A percentile compares a stretch with the other conserved stretches of the same genome.
These are phyloP conservation scores for Usnea hakonensis DNA, from an alignment of 495 filamentous ascomycete genomes.

Conservation along the genomic window DNA sequence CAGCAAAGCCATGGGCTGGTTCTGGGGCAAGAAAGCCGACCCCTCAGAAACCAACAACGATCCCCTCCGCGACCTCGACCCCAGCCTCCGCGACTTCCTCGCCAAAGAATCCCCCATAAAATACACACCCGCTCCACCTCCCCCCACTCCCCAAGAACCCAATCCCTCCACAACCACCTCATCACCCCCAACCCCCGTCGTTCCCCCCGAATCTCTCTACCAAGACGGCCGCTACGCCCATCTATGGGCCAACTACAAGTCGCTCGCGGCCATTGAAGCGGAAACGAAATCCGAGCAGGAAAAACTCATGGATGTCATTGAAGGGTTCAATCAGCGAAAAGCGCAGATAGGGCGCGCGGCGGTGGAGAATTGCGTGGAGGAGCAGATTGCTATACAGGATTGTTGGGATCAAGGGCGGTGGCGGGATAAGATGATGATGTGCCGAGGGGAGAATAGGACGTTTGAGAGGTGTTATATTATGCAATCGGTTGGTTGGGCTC, in stretches of 20 bases:
- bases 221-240: conserved; percentile 87
- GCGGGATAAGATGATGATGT: conserved; percentile 57
- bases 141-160: conserved; percentile 23
- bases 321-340: conserved; percentile 75
- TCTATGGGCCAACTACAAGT: conserved; percentile 82
- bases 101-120: conserved; percentile 72
- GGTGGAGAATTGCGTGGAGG: conserved; percentile 85
- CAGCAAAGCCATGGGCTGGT: conserved; percentile 58
- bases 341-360: conserved; percentile 70
- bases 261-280: conserved; percentile 54
- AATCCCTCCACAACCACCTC: conserved; percentile 14
- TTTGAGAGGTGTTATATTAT: conserved; percentile 77
- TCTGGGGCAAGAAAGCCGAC: conserved; percentile 42
- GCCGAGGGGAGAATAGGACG: conserved; percentile 56
- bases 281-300: conserved; percentile 62
- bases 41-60: conserved; percentile 45
- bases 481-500: conserved; percentile 61
- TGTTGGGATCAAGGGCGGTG: conserved; percentile 66
- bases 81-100: conserved; percentile 76
- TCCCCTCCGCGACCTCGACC: conserved; percentile 75
- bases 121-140: conserved; percentile 46
- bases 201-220: conserved; percentile 51
- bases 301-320: conserved; percentile 65
- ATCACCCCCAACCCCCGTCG: conserved; percentile 31
- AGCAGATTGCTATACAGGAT: conserved; percentile 64